Base-by-base conservation (phyloP, 768 basidiomycete species). In the Polyporus arcularius region DNA sequence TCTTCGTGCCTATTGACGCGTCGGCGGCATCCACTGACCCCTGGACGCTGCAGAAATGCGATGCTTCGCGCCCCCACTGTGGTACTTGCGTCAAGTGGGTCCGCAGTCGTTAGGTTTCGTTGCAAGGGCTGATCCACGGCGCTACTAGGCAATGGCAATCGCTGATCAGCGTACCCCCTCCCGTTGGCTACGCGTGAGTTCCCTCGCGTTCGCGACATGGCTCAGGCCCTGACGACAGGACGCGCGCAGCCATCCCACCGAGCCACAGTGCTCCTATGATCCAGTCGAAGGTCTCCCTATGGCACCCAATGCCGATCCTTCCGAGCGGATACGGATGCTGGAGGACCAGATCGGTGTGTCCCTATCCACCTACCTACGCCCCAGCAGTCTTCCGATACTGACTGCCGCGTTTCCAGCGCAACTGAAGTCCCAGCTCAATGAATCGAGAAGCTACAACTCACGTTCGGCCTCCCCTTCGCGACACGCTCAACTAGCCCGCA, bases 201-300 rank as follows among this genome's bases (percentile, higher is more conserved):
- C 43, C 16, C 8, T 11, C 11, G 41, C 7, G 28, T n/a, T 45
- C 28, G 7, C 52, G 15, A 15, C n/a, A 11, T 9, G 9, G 21
- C 42, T 53, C 52, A 59, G 56, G 18, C 35, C 51, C 18, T 59
- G 49, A 58, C 56, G 43, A 54, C 52, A 32, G 26, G 35, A 35
- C 31, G 16, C 52, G 40, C 62, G 21, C 66, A 92, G 90, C 26
- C 92, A 94, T 73, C 92, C 92, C n/a, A 78, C 83, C 10, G 90
- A 92, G 71, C 92, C 92, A 8, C 87, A 89, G 68, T 94, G 92
- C 67, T 84, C 84, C 10, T 94, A 94, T 71, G 92, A 94, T 73
- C 92, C 91, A 2, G 86, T 93, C 15, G 92, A 94, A 72, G 92
- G 92, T 16, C 73, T 93, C 40, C 80, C 85, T 8, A 81, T 94